Evolutionary conservation across 2,329 filamentous ascomycete genomes (phyloP).

Genomic region (Emergomyces pasteurianus): DNA sequence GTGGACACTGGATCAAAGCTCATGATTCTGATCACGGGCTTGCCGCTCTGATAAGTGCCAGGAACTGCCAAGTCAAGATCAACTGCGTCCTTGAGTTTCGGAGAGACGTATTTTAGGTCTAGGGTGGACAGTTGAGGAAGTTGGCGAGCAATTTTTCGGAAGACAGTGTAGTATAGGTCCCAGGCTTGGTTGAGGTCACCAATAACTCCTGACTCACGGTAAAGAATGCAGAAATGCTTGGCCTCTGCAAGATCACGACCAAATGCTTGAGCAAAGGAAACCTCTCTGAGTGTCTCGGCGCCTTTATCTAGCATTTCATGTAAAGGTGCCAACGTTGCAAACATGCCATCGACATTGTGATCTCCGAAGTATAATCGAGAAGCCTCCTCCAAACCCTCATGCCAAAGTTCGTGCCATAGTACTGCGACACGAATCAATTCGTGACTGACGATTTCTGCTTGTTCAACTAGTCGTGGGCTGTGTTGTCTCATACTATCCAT

Average conservation of each 20-base stretch:
- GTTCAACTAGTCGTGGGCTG: conserved; percentile 81
- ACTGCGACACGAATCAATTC: conserved; percentile 96
- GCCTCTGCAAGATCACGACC: conserved; percentile 91
- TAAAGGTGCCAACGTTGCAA: conserved; percentile 74
- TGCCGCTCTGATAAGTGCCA: conserved; percentile 75
- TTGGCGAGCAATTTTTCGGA: conserved; percentile 88
- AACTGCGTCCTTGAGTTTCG: conserved; percentile 72
- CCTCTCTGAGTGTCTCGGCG: conserved; percentile 85
- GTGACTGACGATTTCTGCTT: conserved; percentile 88
- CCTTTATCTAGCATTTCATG: conserved; percentile 86
- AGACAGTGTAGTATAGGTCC: conserved; percentile 98
- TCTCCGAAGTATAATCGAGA: conserved; percentile 95
- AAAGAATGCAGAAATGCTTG: conserved; percentile 89
- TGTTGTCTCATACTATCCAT: conserved; percentile 98
- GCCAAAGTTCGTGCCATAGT: conserved; percentile 98
- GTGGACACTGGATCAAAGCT: conserved; percentile 82
- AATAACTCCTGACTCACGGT: conserved; percentile 75
- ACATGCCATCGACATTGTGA: conserved; percentile 96
- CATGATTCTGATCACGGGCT: conserved; percentile 69
- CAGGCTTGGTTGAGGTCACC: conserved; percentile 96
- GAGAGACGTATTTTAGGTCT: conserved; percentile 93
- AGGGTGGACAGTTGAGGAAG: conserved; percentile 83
- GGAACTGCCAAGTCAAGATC: conserved; percentile 91
- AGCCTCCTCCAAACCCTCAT: conserved; percentile 93
- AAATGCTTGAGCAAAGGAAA: conserved; percentile 96